Conservation (phyloP, 441 rosid species). For the Viola pubescens region DNA sequence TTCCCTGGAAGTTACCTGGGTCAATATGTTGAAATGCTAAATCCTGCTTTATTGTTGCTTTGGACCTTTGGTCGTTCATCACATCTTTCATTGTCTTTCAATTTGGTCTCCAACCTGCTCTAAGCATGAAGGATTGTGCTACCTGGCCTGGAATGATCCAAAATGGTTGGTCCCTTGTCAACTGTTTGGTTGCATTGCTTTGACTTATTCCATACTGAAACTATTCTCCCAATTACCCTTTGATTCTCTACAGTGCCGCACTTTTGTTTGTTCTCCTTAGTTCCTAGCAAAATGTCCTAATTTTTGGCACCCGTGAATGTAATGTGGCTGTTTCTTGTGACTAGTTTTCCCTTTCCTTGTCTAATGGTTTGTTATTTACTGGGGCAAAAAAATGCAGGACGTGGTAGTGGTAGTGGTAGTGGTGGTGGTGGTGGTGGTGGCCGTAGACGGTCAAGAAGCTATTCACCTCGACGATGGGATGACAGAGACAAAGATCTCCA, state of each 20-base stretch:
- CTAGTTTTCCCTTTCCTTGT: not conserved
- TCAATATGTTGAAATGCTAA: not conserved
- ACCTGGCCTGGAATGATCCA: no score
- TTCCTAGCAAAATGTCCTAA: no score
- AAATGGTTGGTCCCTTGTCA: no score
- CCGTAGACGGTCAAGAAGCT: slow-evolving; percentile 33
- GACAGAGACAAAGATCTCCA: slow-evolving; percentile 23
- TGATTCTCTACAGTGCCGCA: not conserved
- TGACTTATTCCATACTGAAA: no score
- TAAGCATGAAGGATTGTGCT: not conserved
- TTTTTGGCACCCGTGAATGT: no score
- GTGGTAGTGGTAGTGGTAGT: slow-evolving; percentile 2
- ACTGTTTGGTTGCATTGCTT: no score
- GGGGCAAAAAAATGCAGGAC: slow-evolving; percentile 22
- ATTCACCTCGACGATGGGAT: slow-evolving; percentile 34
- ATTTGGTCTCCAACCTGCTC: not conserved
- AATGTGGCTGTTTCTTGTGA: no score
- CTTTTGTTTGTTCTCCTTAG: not conserved
- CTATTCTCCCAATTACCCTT: no score
- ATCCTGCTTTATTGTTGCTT: not conserved
- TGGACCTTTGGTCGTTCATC: not conserved
- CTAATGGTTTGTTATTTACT: not conserved
- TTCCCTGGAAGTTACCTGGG: not conserved
- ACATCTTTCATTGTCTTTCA: not conserved
- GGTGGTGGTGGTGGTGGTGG: slow-evolving; percentile 28